Percentiles rank a stretch among this genome's conserved stretches.
phyloP scores from a whole-genome alignment of 2,329 filamentous ascomycete species.

The Alternaria postmessia region DNA sequence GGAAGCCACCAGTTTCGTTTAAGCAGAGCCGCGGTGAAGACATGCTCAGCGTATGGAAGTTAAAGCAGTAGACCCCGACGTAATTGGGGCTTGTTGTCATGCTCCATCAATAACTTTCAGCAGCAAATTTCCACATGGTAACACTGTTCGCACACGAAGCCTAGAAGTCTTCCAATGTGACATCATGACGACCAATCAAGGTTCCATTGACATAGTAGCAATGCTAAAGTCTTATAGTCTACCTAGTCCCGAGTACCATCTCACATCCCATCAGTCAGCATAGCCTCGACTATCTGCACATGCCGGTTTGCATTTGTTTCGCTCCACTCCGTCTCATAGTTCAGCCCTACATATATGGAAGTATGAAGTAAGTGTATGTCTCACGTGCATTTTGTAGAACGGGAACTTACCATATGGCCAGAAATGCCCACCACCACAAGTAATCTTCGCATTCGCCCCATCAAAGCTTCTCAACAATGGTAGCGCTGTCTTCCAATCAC shows the following conservation, averaged over 20 bases:
- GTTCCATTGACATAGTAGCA: neutral
- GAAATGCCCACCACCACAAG: conserved; percentile 43
- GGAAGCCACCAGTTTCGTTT: conserved; percentile 26
- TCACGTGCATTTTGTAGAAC: neutral
- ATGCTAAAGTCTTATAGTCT: neutral
- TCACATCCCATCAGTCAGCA: conserved; percentile 46
- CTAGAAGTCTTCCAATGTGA: neutral
- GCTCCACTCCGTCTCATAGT: conserved; percentile 48
- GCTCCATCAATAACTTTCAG: neutral
- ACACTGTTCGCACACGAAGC: neutral
- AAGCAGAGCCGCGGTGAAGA: conserved; percentile 25
- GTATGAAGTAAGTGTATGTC: neutral
- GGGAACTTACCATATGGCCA: conserved; percentile 40
- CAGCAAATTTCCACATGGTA: neutral
- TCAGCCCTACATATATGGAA: conserved; percentile 23
- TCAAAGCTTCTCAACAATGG: conserved; percentile 43
- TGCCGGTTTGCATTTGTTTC: conserved; percentile 47
- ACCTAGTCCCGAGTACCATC: neutral
- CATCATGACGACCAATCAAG: neutral
- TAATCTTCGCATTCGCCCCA: conserved; percentile 41
- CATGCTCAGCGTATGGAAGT: conserved; percentile 29
- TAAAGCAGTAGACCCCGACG: conserved; percentile 10
- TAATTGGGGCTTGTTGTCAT: neutral
- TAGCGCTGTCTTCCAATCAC: conserved; percentile 45
- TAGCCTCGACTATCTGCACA: conserved; percentile 45